Conservation (phyloP, 371 early-diverging fungal genomes). For the Lichtheimia corymbifera region DNA sequence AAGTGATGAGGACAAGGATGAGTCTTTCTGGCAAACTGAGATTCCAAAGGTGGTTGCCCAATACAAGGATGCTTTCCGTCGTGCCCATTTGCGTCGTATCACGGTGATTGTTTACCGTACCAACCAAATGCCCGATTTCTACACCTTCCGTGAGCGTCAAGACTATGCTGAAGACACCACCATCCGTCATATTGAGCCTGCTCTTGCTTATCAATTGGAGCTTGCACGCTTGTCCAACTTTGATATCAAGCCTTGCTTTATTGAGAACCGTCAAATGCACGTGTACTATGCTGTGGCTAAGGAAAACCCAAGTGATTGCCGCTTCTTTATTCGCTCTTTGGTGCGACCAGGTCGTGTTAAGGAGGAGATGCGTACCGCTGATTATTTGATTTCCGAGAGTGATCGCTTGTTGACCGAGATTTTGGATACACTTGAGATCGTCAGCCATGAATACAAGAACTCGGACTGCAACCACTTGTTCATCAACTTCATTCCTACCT, state of each 20-base stretch:
- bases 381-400: conserved; percentile 92
- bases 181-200: conserved; percentile 97
- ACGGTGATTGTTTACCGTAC: conserved; percentile 86
- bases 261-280: conserved; percentile 92
- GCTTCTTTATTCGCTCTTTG: conserved; percentile 97
- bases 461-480: conserved; percentile 98
- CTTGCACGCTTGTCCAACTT: conserved; percentile 91
- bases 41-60: conserved; percentile 59
- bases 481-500: conserved; percentile 96
- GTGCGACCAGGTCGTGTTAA: conserved; percentile 90
- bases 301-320: conserved; percentile 89
- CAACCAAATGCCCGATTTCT: conserved; percentile 87
- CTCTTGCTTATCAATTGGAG: conserved; percentile 96
- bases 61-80: conserved; percentile 65
- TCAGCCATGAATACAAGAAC: conserved; percentile 85
- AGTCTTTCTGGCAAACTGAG: conserved; percentile 64
- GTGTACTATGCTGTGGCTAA: conserved; percentile 95
- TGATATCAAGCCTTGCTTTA: conserved; percentile 92
- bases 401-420: conserved; percentile 91
- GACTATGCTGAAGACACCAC: conserved; percentile 90
- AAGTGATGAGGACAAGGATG: conserved; percentile 57
- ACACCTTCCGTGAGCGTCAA: conserved; percentile 92
- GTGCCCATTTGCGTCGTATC: conserved; percentile 84
- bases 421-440: conserved; percentile 92
- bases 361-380: conserved; percentile 82